Percentiles rank a stretch among this genome's conserved stretches.
Conservation (phyloP, 176 grass and related monocot genomes). For the Alopecurus myosuroides region DNA sequence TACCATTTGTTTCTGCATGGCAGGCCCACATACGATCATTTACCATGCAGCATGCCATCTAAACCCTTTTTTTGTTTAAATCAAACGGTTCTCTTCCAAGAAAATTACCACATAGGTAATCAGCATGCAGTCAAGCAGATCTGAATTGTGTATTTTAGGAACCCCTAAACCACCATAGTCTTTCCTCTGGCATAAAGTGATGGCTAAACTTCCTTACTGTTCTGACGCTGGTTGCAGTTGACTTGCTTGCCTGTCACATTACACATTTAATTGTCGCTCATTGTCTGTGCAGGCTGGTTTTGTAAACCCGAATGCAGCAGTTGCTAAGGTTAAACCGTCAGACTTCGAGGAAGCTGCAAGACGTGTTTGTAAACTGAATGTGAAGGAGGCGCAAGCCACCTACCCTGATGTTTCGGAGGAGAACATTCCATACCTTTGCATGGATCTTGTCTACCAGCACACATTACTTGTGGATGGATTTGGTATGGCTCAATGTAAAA, state of each 20-base stretch:
- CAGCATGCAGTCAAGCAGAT: neutral
- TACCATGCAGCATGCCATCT: neutral
- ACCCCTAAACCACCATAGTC: neutral
- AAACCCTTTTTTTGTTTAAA: neutral
- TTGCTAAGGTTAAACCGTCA: conserved; percentile 67
- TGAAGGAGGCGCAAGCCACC: conserved; percentile 70
- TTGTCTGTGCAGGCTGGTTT: conserved; percentile 72
- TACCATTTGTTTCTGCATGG: neutral
- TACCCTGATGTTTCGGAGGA: conserved; percentile 62
- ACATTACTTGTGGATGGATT: conserved; percentile 96
- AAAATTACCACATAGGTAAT: neutral
- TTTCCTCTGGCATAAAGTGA: neutral
- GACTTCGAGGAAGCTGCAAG: conserved; percentile 83
- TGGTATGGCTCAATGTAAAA: conserved; percentile 47
- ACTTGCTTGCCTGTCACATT: neutral
- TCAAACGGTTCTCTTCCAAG: neutral
- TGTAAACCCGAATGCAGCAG: conserved; percentile 49
- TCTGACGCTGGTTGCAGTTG: neutral
- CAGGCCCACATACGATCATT: neutral
- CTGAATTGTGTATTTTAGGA: neutral
- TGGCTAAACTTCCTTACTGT: neutral
- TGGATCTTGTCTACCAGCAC: conserved; percentile 99
- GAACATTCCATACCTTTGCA: conserved; percentile 92
- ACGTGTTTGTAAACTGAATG: conserved; percentile 80
- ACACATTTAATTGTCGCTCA: conserved; percentile 12